Percentiles rank a stretch among this genome's conserved stretches.
Conservation (phyloP, 23 red algal species). For the Pyropia haitanensis region DNA sequence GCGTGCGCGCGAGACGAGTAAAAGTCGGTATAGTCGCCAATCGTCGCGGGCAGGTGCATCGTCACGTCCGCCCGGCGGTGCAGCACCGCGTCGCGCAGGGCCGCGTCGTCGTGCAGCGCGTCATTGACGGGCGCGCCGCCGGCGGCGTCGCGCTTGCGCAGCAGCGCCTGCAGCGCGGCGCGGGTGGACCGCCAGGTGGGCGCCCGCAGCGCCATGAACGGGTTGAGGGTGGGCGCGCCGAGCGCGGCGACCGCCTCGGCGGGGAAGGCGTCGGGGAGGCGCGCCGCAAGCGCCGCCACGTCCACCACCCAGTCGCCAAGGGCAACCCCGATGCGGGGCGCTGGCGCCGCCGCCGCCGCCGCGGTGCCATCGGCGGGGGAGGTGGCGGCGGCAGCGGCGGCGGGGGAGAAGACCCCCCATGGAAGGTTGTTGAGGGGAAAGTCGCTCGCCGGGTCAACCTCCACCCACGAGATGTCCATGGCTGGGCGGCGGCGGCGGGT, state of each 20-base stretch:
- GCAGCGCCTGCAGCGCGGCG: conserved; percentile 11
- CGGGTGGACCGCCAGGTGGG: conserved; percentile 18
- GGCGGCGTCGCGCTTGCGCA: not conserved
- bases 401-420: conserved; percentile 45
- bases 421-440: conserved; percentile 74
- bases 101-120: too few species aligned
- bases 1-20: conserved; percentile 67
- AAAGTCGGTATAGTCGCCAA: conserved; percentile 85
- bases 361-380: too few species aligned
- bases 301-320: conserved; percentile 63
- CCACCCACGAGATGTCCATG: conserved; percentile 5
- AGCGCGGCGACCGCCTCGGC: conserved; percentile 5
- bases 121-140: too few species aligned
- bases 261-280: not conserved
- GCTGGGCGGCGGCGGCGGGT: too few species aligned
- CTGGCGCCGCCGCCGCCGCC: too few species aligned
- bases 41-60: conserved; percentile 40
- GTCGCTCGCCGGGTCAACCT: conserved; percentile 8
- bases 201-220: conserved; percentile 26
- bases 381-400: too few species aligned
- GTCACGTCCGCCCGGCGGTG: conserved; percentile 12
- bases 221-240: conserved; percentile 22
- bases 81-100: not conserved
- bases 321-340: conserved; percentile 30
- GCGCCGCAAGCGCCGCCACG: conserved; percentile 11